Evolutionary conservation across 805 yeast species (phyloP), one percentile per base, ranked within the genome.

Genomic region (Kodamaea nitidulidarum): DNA sequence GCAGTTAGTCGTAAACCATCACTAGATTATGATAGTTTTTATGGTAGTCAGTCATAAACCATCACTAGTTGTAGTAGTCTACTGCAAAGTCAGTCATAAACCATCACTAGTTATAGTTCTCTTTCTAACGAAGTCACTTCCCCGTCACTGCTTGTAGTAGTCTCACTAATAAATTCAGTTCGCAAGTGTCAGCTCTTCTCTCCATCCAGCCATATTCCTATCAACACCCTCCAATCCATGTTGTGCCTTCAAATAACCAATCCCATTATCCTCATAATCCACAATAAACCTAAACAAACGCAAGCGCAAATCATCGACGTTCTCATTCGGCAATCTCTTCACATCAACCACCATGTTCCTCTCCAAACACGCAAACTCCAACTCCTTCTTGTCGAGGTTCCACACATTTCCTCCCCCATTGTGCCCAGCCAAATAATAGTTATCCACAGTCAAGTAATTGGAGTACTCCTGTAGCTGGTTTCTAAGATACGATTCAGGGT

Each of bases 301-400:
- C 27, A 64, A 39, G 20, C 73, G 63, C 15, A 63, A 45, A 10
- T 58, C 58, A 32, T 63, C 58, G 39, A 48, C 50, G 27, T 45
- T 48, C 9, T 24, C 16, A 15, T 49, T 42, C 11, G 48, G 22
- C 20, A 51, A 57, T 39, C 30, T 38, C 41, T 43, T 58, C 44
- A 67, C 49, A 42, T 67, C 65, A 3, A 28, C 37, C 11, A 78
- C 63, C 32, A 82, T 56, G 18, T 78, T 80, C 41, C 88, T 66
- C 43, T 77, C 80, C 29, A 78, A 47, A 45, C 84, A 73, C 5
- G 78, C 72, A 32, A 66, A 56, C 2, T 78, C 60, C 25, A 81
- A 52, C 53, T 83, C 88, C 42, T 65, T 65, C 20, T 63, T 60
- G 25, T 65, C 56, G 40, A 82, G 49, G 31, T 59, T 54, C 71